These are phyloP conservation scores for Coemansia pectinata DNA, from an alignment of 192 early-diverging fungal species.

Conservation along the genomic window DNA sequence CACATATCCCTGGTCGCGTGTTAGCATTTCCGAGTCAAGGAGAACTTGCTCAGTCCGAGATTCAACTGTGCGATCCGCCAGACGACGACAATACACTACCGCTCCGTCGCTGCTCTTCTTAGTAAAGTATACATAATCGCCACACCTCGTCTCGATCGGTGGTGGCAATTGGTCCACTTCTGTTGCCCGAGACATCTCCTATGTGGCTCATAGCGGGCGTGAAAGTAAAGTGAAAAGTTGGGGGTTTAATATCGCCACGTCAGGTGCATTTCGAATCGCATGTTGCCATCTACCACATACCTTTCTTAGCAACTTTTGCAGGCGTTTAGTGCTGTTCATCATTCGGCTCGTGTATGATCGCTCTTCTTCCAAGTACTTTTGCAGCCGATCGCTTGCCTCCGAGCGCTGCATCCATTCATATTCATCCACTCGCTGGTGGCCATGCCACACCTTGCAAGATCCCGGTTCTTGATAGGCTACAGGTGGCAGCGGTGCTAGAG, in stretches of 20 bases:
- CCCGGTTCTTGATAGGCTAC: slow-evolving; percentile 5
- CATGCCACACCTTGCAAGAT: slow-evolving; percentile 20
- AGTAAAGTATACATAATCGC: slow-evolving; percentile 36
- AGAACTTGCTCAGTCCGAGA: slow-evolving; percentile 29
- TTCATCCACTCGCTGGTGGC: slow-evolving; percentile 30
- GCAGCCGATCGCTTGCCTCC: slow-evolving; percentile 13
- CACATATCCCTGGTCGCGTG: slow-evolving; percentile 9
- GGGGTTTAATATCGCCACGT: background rate
- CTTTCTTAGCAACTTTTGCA: slow-evolving; percentile 31
- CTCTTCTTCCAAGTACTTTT: slow-evolving; percentile 30
- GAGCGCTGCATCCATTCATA: slow-evolving; percentile 51
- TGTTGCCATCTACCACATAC: background rate
- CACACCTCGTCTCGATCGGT: slow-evolving; percentile 44
- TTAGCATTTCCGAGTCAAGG: slow-evolving; percentile 23
- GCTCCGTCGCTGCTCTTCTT: slow-evolving; percentile 12
- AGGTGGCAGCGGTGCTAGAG: slow-evolving; percentile 14
- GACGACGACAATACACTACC: slow-evolving; percentile 31
- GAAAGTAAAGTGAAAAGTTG: background rate
- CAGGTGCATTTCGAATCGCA: background rate
- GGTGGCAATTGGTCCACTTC: slow-evolving; percentile 41
- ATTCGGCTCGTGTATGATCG: slow-evolving; percentile 27
- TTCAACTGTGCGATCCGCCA: background rate
- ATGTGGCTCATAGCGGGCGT: background rate
- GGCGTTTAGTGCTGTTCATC: slow-evolving; percentile 12
- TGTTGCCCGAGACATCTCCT: slow-evolving; percentile 39